Evolutionary conservation across 2,329 filamentous ascomycete species (phyloP).

Genomic region (Colletotrichum nymphaeae): DNA sequence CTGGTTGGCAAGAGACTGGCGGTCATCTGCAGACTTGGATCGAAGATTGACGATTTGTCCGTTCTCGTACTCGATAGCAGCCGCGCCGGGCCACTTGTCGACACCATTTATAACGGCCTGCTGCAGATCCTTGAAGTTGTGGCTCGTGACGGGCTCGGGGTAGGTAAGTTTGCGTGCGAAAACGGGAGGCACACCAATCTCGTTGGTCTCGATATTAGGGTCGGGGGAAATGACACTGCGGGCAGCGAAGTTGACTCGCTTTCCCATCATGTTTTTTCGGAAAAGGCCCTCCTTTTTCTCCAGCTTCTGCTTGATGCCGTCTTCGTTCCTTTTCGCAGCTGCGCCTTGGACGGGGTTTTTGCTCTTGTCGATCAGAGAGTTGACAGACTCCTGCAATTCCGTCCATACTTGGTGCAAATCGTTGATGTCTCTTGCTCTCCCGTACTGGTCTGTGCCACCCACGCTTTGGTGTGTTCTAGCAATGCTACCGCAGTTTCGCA

Average conservation of each 20-base stretch:
- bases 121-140: constrained; percentile 96
- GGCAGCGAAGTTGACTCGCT: constrained; percentile 98
- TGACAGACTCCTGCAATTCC: constrained; percentile 88
- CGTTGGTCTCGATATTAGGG: constrained; percentile 98
- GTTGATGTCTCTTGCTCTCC: constrained; percentile 68
- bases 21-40: constrained; percentile 88
- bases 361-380: constrained; percentile 91
- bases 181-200: constrained; percentile 98
- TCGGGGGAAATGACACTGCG: constrained; percentile 98
- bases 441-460: constrained; percentile 56
- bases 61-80: constrained; percentile 95
- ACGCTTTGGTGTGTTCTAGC: constrained; percentile 72
- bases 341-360: constrained; percentile 85
- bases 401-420: constrained; percentile 87
- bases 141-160: constrained; percentile 95
- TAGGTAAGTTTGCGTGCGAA: constrained; percentile 97
- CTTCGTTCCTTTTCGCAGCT: constrained; percentile 82
- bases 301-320: constrained; percentile 96
- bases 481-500: constrained; percentile 80
- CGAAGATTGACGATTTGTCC: constrained; percentile 90
- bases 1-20: constrained; percentile 90
- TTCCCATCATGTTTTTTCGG: constrained; percentile 99
- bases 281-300: constrained; percentile 99
- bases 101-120: constrained; percentile 96
- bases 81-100: constrained; percentile 92